phyloP scores from a whole-genome alignment of 1,284 basidiomycete species.

The Meripilus lineatus region DNA sequence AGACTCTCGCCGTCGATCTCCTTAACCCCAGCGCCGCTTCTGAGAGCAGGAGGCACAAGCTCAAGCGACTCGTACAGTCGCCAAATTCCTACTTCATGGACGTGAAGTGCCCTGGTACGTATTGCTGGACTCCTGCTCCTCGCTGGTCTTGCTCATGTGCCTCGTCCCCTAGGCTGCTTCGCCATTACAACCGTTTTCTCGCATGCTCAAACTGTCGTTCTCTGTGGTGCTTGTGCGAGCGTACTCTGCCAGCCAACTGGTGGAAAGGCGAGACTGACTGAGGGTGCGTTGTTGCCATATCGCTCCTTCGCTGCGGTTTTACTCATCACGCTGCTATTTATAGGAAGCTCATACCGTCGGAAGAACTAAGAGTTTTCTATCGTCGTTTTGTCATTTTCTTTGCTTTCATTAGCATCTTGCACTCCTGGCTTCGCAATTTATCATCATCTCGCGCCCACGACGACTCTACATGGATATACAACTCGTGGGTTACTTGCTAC shows the following conservation, averaged over 20 bases:
- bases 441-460: slow-evolving; percentile 2
- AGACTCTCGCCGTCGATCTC: slow-evolving; percentile 99
- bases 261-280: slow-evolving; percentile 97
- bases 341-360: slow-evolving; percentile 84
- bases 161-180: slow-evolving; percentile 68
- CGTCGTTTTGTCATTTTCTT: neutral
- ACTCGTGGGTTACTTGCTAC: no score
- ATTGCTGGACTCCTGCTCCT: neutral
- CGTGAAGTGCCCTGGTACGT: slow-evolving; percentile 94
- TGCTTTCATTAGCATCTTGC: neutral
- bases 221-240: slow-evolving; percentile 91
- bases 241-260: slow-evolving; percentile 98
- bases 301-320: slow-evolving; percentile 1
- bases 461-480: neutral
- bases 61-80: slow-evolving; percentile 98
- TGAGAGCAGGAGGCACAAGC: slow-evolving; percentile 93
- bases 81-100: slow-evolving; percentile 99
- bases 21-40: slow-evolving; percentile 91
- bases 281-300: slow-evolving; percentile 64
- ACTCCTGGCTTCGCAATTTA: slow-evolving; percentile 2
- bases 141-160: neutral
- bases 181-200: slow-evolving; percentile 95
- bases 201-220: slow-evolving; percentile 90
- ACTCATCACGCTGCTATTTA: slow-evolving; percentile 10
- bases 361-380: slow-evolving; percentile 56